phyloP scores from a whole-genome alignment of 176 grass and related monocot species.

The Bolboschoenus planiculmis region DNA sequence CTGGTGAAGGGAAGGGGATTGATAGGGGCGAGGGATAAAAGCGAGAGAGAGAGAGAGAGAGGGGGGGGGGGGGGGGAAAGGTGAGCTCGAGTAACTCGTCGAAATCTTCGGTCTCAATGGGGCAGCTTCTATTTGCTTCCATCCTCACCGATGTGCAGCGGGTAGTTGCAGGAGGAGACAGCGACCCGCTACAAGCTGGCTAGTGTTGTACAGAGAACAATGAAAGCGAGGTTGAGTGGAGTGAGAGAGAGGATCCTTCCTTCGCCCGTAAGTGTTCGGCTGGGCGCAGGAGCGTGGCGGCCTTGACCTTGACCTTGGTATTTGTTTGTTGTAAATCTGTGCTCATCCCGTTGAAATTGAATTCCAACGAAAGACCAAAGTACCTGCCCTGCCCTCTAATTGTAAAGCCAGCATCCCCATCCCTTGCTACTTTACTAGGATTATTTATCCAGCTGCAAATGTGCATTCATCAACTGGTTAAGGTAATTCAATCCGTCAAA shows the following conservation, averaged over 20 bases:
- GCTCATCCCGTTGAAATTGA: too few species aligned
- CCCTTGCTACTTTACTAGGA: not conserved
- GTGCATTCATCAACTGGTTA: too few species aligned
- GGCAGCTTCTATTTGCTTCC: not conserved
- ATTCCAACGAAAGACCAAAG: not conserved
- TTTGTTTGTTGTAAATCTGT: not conserved
- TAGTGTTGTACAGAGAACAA: not conserved
- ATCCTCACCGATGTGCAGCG: not conserved
- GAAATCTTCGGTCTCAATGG: not conserved
- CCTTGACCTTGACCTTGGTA: not conserved
- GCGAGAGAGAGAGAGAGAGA: not conserved
- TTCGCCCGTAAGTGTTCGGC: slow-evolving; percentile 1
- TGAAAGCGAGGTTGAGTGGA: not conserved
- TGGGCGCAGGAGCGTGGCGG: not conserved
- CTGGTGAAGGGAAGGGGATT: not conserved
- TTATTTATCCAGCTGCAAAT: not conserved
- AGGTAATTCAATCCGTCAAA: too few species aligned
- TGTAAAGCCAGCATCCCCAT: not conserved
- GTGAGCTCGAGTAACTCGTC: not conserved
- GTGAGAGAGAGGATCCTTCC: not conserved
- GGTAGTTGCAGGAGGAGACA: not conserved
- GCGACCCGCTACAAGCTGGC: not conserved
- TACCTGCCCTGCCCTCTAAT: not conserved
- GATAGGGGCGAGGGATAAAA: not conserved
- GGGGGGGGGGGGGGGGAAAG: not conserved